Evolutionary conservation across 306 rosid genomes (phyloP).

Genomic region (Sesbania bispinosa): DNA sequence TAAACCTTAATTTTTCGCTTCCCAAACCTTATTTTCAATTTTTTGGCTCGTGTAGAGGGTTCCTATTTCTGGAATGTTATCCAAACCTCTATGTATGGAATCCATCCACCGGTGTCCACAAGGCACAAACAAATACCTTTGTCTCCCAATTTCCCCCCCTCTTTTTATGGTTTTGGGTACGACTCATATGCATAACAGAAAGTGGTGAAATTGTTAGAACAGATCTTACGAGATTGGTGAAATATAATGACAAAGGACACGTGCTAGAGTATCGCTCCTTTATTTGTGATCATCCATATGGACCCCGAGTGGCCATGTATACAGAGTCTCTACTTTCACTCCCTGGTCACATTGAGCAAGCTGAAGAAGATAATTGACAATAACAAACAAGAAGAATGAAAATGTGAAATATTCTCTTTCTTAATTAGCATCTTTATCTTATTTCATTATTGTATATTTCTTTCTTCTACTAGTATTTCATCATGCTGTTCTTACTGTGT

Average conservation of each 20-base stretch:
- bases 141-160: too few species aligned
- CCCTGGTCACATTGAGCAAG: neutral
- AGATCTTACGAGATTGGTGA: too few species aligned
- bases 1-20: neutral
- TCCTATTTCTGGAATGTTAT: neutral
- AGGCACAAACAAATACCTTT: neutral
- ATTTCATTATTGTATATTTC: too few species aligned
- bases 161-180: too few species aligned
- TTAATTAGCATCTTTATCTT: too few species aligned
- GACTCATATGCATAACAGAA: too few species aligned
- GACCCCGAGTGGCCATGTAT: neutral
- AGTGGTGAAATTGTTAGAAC: too few species aligned
- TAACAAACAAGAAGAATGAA: too few species aligned
- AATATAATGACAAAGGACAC: neutral
- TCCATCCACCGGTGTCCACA: slow-evolving; percentile 4
- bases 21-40: neutral
- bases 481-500: too few species aligned
- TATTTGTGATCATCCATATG: too few species aligned
- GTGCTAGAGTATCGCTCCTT: neutral
- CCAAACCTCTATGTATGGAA: neutral
- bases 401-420: too few species aligned
- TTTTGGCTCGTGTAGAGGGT: neutral
- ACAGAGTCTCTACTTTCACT: slow-evolving; percentile 20
- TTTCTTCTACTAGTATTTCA: too few species aligned
- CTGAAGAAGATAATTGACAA: neutral